phyloP scores from a whole-genome alignment of 768 basidiomycete species.

The Mycena indigotica region DNA sequence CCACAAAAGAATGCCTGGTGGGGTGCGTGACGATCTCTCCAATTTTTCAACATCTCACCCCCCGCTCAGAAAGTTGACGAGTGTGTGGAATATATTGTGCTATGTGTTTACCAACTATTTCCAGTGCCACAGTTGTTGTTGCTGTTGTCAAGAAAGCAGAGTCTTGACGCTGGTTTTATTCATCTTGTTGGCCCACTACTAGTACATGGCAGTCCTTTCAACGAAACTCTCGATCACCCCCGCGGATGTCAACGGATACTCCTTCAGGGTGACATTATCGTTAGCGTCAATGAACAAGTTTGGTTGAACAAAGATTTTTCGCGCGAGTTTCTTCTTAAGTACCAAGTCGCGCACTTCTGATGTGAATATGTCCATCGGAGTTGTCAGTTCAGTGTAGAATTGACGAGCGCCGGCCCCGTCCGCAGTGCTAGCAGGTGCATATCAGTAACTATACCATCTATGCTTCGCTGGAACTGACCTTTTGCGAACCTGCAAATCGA shows the following conservation, averaged over 20 bases:
- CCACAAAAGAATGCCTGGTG: slow-evolving; percentile 67
- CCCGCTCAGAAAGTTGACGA: slow-evolving; percentile 73
- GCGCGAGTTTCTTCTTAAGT: slow-evolving; percentile 77
- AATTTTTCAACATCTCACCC: slow-evolving; percentile 1
- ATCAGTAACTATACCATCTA: background rate
- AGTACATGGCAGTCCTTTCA: slow-evolving; percentile 48
- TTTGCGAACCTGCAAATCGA: slow-evolving; percentile 83
- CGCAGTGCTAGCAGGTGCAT: slow-evolving; percentile 52
- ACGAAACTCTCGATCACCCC: slow-evolving; percentile 84
- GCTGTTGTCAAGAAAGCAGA: slow-evolving; percentile 61
- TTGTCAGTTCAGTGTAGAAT: slow-evolving; percentile 81
- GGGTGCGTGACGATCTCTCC: slow-evolving; percentile 52
- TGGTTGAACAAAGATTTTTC: slow-evolving; percentile 85
- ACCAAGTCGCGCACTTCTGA: slow-evolving; percentile 80
- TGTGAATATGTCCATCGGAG: slow-evolving; percentile 52
- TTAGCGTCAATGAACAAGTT: slow-evolving; percentile 68
- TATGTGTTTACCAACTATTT: slow-evolving; percentile 17
- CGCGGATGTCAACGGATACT: slow-evolving; percentile 72
- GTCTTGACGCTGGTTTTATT: background rate
- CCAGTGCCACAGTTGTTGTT: slow-evolving; percentile 71
- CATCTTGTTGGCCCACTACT: slow-evolving; percentile 29
- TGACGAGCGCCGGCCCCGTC: slow-evolving; percentile 78
- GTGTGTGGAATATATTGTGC: slow-evolving; percentile 45
- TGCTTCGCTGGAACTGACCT: slow-evolving; percentile 31
- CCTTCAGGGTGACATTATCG: slow-evolving; percentile 72